Percentiles rank a stretch among this genome's conserved stretches.
Conservation (phyloP, 2,329 filamentous ascomycete species). For the Fusarium keratoplasticum region DNA sequence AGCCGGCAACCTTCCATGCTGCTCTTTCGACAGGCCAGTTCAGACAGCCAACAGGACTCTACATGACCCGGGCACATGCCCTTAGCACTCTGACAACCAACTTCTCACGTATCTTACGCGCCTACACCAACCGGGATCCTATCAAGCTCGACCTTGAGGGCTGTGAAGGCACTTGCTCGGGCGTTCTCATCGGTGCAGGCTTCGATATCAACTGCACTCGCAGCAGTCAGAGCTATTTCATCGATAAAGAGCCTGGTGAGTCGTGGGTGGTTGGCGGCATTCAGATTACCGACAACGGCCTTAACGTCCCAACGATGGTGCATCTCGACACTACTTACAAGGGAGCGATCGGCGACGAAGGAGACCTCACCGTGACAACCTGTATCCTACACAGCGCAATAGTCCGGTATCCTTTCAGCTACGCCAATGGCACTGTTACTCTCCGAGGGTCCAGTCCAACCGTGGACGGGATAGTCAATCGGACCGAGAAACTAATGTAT, state of each 20-base stretch:
- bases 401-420: neutral
- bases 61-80: neutral
- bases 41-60: neutral
- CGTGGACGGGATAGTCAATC: neutral
- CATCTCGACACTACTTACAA: neutral
- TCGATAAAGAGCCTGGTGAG: neutral
- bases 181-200: neutral
- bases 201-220: neutral
- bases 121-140: neutral
- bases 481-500: neutral
- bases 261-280: neutral
- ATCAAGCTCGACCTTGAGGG: neutral
- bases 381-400: neutral
- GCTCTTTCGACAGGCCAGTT: neutral
- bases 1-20: neutral
- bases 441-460: neutral
- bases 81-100: neutral
- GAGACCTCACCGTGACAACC: neutral
- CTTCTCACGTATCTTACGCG: neutral
- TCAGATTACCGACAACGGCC: neutral
- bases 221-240: neutral
- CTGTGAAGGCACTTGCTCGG: neutral
- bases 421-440: neutral
- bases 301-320: neutral
- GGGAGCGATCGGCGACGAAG: neutral